Evolutionary conservation across 108 stramenopile genomes (phyloP), one percentile per base, ranked within the genome.

Genomic region (Cyclotella kingstonii): DNA sequence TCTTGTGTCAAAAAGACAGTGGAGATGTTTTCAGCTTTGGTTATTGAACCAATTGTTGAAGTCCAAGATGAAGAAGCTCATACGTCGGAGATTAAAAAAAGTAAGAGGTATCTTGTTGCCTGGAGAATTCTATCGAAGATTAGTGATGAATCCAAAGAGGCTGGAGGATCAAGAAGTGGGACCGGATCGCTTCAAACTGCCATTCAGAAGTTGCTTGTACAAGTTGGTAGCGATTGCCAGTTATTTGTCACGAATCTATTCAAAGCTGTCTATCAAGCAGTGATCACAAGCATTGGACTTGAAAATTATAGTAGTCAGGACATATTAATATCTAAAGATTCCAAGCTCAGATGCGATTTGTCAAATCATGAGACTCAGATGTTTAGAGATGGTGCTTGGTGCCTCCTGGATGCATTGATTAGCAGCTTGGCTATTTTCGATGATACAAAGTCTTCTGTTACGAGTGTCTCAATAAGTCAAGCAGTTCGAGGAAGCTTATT

Each of bases 51-150:
- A 10, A 70, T 94, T 17, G 38, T 85, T 11, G 68, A 74, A 21
- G 49, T 70, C 0, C 60, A 36, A 30, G 27, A 21, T 19, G 36
- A 61, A 33, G 27, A 56, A 17, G 23, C 21, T 19, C 52, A 55
- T 2, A 55, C 50, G 36, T 40, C 48, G 19, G 61, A 14, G 11
- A 60, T 60, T 36, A 40, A 59, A 3, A 56, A 55, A 14, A 66
- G 39, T 41, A 18, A 43, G 17, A 35, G 60, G 6, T 76, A 71
- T 46, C 35, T 54, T 6, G 63, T 83, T 9, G 78, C 83, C 17
- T 86, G 84, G 84, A 78, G 86, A 38, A 78, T 91, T 12, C 52
- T 91, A 5, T 73, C 81, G 0, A 73, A 80, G 38, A 57, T 87
- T 1, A 80, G 75, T 19, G 75, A 70, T 10, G 48, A 59, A 11